Percentiles rank a stretch among this genome's conserved stretches.
Evolutionary conservation across 106 monocot species (phyloP).

Genomic region (Gastrodia elata): DNA sequence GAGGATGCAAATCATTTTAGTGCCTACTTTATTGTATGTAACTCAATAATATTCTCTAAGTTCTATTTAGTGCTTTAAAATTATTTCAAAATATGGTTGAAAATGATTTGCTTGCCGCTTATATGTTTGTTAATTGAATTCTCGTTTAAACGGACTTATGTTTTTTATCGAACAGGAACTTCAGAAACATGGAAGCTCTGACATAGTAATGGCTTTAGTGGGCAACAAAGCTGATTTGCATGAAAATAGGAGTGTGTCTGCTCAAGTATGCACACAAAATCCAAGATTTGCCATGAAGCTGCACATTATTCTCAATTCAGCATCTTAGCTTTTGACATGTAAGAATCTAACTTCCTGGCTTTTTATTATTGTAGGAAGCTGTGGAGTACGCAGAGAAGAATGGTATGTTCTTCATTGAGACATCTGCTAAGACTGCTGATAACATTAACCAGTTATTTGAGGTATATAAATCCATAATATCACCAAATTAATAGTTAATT

Average conservation of each 20-base stretch:
- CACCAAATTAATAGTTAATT: not conserved
- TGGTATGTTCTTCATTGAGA: constrained; percentile 96
- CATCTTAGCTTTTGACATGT: not conserved
- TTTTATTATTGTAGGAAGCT: constrained; percentile 53
- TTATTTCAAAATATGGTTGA: not conserved
- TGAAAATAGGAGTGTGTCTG: constrained; percentile 67
- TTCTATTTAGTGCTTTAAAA: not conserved
- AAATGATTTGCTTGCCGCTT: not conserved
- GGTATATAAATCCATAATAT: constrained; percentile 31
- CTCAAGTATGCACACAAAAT: constrained; percentile 37
- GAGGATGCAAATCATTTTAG: no score
- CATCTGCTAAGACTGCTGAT: constrained; percentile 95
- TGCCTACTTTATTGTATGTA: no score
- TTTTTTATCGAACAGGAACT: constrained; percentile 54
- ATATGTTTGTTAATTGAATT: not conserved
- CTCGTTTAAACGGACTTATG: not conserved
- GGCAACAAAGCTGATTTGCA: constrained; percentile 98
- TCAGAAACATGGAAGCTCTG: constrained; percentile 94
- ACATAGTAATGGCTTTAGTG: constrained; percentile 92
- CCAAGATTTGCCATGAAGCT: not conserved
- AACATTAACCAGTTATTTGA: constrained; percentile 98
- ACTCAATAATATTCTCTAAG: no score
- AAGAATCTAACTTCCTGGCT: not conserved
- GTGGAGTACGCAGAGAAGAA: constrained; percentile 88
- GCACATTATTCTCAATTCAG: not conserved